Base-by-base conservation (phyloP, 2,329 filamentous ascomycete genomes). In the Penicillium vulpinum region DNA sequence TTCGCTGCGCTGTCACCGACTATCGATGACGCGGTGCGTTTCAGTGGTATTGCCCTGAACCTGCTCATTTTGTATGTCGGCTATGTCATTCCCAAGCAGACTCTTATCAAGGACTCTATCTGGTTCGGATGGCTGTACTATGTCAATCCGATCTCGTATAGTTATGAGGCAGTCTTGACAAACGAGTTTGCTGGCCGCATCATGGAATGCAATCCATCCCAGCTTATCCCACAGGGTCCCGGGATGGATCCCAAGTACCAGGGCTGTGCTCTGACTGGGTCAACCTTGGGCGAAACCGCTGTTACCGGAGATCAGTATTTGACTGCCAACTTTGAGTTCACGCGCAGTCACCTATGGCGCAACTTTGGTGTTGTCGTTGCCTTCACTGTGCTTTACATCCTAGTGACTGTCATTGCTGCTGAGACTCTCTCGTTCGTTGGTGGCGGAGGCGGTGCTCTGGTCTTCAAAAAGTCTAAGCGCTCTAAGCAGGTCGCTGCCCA, bases 291-390 rank as follows among this genome's bases (percentile, higher is more conserved):
- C 31, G 76, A 77, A 21, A 75, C 76, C 1, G 75, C 69, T 3
- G 81, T 89, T 13, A 65, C 78, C 31, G 86, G 86, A 33, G 69
- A 77, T 2, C 73, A 74, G 22, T 89, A 88, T 63, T 68, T 88
- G 2, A 63, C 75, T 10, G 77, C 78, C 0, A 79, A 79, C 8
- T 88, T 83, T 70, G 75, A 81, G 43, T 88, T 87, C 64, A 79
- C 80, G 0, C 76, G 84, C 18, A 75, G 73, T 26, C 79, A 88
- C 65, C 72, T 88, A 0, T 88, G 86, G 79, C 85, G 90, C 4
- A 92, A 93, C 70, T 91, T 90, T 66, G 90, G 88, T 31, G 86
- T 92, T 4, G 75, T 94, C 1, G 85, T 92, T 63, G 90, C 88
- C 0, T 94, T 91, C 62, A 83, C 85, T 1, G 79, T 90, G 1